phyloP scores from a whole-genome alignment of 495 filamentous ascomycete genomes.

The Lichina pygmaea region DNA sequence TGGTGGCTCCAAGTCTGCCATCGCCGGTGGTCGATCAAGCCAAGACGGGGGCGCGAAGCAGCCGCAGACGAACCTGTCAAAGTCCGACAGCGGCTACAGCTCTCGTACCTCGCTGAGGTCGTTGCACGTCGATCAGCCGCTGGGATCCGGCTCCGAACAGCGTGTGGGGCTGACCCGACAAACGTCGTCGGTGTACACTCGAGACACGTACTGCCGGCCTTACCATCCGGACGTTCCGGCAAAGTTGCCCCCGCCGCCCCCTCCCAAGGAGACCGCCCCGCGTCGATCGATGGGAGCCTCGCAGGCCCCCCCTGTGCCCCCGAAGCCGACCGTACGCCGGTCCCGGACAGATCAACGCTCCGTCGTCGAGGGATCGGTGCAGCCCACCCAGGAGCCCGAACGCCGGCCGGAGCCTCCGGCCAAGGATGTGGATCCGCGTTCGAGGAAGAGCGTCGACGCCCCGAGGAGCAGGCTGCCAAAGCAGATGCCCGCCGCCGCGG shows the following conservation, averaged over 20 bases:
- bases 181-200: background rate
- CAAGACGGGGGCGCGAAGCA: too few relatives aligned
- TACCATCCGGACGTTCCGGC: background rate
- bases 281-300: background rate
- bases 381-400: background rate
- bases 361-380: background rate
- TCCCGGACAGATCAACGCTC: background rate
- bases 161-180: background rate
- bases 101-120: constrained; percentile 1
- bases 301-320: background rate
- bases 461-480: background rate
- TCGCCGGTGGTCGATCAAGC: too few relatives aligned
- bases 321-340: background rate
- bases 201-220: background rate
- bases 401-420: background rate
- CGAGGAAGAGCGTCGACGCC: background rate
- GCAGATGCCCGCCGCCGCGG: background rate
- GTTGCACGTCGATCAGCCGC: background rate
- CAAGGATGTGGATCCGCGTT: background rate
- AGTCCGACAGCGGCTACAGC: constrained; percentile 3
- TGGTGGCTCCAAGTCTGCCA: too few relatives aligned
- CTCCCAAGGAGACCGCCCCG: background rate
- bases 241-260: background rate
- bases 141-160: background rate
- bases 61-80: background rate